Base-by-base conservation (phyloP, 345 rosid species). In the Murraya paniculata region DNA sequence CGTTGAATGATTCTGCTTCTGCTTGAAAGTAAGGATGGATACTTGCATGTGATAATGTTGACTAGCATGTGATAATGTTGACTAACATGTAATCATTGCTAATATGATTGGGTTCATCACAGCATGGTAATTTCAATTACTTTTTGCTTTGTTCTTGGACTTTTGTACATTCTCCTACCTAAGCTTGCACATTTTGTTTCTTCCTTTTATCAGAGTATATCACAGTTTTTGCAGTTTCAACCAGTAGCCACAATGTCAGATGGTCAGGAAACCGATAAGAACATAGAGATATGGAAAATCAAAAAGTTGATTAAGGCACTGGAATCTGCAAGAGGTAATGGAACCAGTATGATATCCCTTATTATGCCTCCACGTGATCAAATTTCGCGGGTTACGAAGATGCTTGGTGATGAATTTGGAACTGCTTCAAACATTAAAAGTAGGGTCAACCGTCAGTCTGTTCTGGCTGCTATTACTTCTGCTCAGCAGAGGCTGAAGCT, bases 291-390 rank as follows among this genome's bases (percentile, higher is more conserved):
- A 73, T 94, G 98, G 97, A 94, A 94, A 82, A 93, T 94, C 48
- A 94, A 94, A 83, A 94, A 93, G 78, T 87, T 94, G 36, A 94
- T 94, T 82, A 94, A 93, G 82, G 97, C 93, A 8, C 82, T 91
- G 64, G 98, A 94, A 77, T 87, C 97, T 38, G 98, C 98, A 0
- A 88, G 98, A 83, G 98, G 97, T 58, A 93, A 94, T 75, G 97
- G 98, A 13, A 93, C 97, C 39, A 94, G 97, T 88, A 93, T 94
- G 98, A 93, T 94, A 84, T 94, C 98, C 67, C 97, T 94, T 66
- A 94, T 94, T 4, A 93, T 94, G 97, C 98, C 97, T 69, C 98
- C 98, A 38, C 93, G 97, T 62, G 97, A 94, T 89, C 98, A 93
- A 78, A 86, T 94, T 19, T 88, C 96, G 71, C 89, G 97, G 71